Evolutionary conservation across 2,329 filamentous ascomycete genomes (phyloP).

Genomic region (Penicillium glabrum): DNA sequence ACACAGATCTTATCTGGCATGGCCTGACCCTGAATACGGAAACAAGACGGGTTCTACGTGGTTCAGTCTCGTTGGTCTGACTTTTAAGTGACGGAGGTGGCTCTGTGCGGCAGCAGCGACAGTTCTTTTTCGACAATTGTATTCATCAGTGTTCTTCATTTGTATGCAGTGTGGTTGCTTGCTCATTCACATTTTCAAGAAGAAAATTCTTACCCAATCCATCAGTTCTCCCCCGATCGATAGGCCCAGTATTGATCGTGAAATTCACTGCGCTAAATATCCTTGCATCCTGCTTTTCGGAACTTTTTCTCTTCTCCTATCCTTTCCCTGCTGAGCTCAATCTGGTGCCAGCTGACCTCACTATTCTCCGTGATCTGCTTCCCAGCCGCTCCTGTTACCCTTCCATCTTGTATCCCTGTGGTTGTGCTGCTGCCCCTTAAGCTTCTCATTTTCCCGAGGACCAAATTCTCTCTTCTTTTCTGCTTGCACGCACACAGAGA

Average conservation of each 20-base stretch:
- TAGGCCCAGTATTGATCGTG: conserved; percentile 27
- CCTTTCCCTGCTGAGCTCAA: conserved; percentile 12
- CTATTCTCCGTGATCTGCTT: not conserved
- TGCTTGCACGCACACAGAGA: conserved; percentile 29
- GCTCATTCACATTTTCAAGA: conserved; percentile 26
- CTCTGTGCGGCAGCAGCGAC: conserved; percentile 20
- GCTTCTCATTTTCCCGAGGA: conserved; percentile 27
- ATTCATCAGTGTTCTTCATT: conserved; percentile 31
- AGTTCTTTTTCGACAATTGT: conserved; percentile 26
- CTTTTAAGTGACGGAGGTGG: conserved; percentile 14
- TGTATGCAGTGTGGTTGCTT: conserved; percentile 36
- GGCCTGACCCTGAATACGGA: not conserved
- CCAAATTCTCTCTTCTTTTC: conserved; percentile 15
- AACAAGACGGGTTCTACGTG: not conserved
- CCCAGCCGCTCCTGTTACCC: not conserved
- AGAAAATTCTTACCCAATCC: conserved; percentile 25
- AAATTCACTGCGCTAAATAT: conserved; percentile 14
- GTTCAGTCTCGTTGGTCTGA: conserved; percentile 2
- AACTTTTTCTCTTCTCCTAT: conserved; percentile 3
- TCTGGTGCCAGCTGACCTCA: conserved; percentile 1
- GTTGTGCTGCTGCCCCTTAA: conserved; percentile 22
- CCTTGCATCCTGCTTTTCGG: not conserved
- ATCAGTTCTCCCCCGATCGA: conserved; percentile 26
- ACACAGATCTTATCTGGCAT: not conserved
- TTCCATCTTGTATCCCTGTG: conserved; percentile 3